Base-by-base conservation (phyloP, 768 basidiomycete genomes). In the Boletus vermiculosoides region DNA sequence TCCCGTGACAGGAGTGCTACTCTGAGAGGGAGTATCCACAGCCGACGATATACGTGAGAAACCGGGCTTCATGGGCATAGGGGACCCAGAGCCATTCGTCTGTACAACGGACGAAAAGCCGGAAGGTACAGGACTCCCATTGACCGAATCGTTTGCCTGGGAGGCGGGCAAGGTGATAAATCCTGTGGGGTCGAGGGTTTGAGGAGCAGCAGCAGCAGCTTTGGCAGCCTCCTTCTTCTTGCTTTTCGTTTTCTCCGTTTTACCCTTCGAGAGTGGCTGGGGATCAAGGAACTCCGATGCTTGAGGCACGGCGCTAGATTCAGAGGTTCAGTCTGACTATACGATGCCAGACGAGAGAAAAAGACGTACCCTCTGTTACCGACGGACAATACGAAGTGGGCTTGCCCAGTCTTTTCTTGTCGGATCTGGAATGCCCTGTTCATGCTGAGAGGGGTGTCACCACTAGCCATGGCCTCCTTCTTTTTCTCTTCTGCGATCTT, bases 401-500 rank as follows among this genome's bases (percentile, higher is more conserved):
- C 96, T 65, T 95, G 91, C 1, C 97, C 96, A 10, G 91, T 84
- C 77, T 93, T 94, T 73, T 94, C 88, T 70, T 97, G 94, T 55
- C 97, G 80, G 52, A 88, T 84, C 67, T 95, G 88, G 78, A 99
- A 99, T 13, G 94, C 95, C 59, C 80, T 84, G 63, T 88, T 94
- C 91, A 98, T 97, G 67, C 92, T 95, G 52, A 94, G 76, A 3
- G 96, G 94, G 2, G 96, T 98, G 75, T 99, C 97, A 1, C 93
- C 92, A 63, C 93, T 93, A 18, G 82, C 85, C 94, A 98, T 98
- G 11, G 94, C 90, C 57, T 85, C 84, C 69, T 93, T 83, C 79
- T 97, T 98, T 72, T 89, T 85, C 78, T 99, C 97, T 66, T 98
- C 95, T n/a, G 87, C 91, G 61, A 98, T 98, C 78, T 90, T 94